These are phyloP conservation scores for Ogataea pignaliae DNA, from an alignment of 805 yeast species.

Conservation along the genomic window DNA sequence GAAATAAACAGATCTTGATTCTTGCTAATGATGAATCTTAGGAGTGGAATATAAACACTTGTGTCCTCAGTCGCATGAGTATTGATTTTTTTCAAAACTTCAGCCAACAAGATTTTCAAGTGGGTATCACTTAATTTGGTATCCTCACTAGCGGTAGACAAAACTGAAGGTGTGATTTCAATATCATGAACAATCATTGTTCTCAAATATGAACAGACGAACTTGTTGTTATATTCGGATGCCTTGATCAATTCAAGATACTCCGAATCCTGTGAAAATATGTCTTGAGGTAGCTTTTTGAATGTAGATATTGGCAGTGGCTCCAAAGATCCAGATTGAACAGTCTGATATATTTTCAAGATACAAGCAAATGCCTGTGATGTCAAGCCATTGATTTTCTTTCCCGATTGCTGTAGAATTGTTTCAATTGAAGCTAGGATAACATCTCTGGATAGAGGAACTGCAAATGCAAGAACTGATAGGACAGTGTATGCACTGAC, in stretches of 20 bases:
- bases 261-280: conserved; percentile 16
- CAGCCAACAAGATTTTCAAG: conserved; percentile 18
- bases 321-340: conserved; percentile 29
- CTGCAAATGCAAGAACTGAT: conserved; percentile 71
- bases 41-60: conserved; percentile 28
- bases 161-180: conserved; percentile 6
- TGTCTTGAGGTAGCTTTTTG: conserved; percentile 17
- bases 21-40: conserved; percentile 33
- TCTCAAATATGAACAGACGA: conserved; percentile 27
- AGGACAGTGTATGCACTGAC: conserved; percentile 80
- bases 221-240: conserved; percentile 18
- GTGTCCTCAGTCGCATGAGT: conserved; percentile 8
- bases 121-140: conserved; percentile 17
- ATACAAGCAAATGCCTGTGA: conserved; percentile 43
- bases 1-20: conserved; percentile 36
- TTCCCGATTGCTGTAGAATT: conserved; percentile 33
- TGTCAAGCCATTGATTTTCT: conserved; percentile 15
- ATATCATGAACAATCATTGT: conserved; percentile 16
- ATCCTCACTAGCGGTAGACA: conserved; percentile 8
- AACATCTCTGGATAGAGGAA: conserved; percentile 56
- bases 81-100: conserved; percentile 16
- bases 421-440: conserved; percentile 59
- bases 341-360: conserved; percentile 45
- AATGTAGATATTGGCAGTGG: conserved; percentile 22
- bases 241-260: conserved; percentile 16